These are phyloP conservation scores for Vitis vinifera DNA, from an alignment of 164 flowering plant genomes.

Conservation along the genomic window DNA sequence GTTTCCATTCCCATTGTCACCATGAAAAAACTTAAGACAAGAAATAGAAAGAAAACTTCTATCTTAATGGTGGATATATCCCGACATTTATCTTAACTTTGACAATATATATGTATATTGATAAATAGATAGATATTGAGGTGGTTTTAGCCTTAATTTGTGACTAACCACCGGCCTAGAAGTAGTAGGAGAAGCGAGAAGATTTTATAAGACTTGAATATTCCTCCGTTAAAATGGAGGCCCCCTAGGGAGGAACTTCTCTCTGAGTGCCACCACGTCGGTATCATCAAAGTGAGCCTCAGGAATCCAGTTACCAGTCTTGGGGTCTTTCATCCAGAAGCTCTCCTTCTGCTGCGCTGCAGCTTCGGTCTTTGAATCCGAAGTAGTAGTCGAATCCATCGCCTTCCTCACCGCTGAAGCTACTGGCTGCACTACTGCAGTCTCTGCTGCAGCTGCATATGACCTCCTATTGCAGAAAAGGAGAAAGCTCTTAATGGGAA, in stretches of 20 bases:
- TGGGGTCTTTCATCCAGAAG: slow-evolving; percentile 69
- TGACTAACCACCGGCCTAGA: too few relatives aligned
- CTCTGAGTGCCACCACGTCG: slow-evolving; percentile 52
- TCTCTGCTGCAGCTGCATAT: slow-evolving; percentile 15
- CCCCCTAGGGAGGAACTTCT: slow-evolving; percentile 25
- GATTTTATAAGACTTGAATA: too few relatives aligned
- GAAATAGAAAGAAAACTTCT: too few relatives aligned
- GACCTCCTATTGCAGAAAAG: slow-evolving; percentile 11
- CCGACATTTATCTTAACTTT: too few relatives aligned
- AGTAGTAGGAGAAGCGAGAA: too few relatives aligned
- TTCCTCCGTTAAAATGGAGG: too few relatives aligned
- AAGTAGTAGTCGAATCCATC: neutral
- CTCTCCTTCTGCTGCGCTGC: slow-evolving; percentile 5
- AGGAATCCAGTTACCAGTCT: slow-evolving; percentile 62
- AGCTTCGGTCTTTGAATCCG: neutral
- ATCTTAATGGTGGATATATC: too few relatives aligned
- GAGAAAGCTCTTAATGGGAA: slow-evolving; percentile 4
- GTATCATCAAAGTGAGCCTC: slow-evolving; percentile 49
- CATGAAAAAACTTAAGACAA: too few relatives aligned
- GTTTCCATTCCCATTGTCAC: too few relatives aligned
- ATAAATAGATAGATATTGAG: too few relatives aligned
- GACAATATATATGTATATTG: too few relatives aligned
- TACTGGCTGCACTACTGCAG: neutral
- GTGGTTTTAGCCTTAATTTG: too few relatives aligned
- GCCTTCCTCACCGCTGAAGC: slow-evolving; percentile 1